Base-by-base conservation (phyloP, 1,284 basidiomycete genomes). In the Cryptococcus hybrid region DNA sequence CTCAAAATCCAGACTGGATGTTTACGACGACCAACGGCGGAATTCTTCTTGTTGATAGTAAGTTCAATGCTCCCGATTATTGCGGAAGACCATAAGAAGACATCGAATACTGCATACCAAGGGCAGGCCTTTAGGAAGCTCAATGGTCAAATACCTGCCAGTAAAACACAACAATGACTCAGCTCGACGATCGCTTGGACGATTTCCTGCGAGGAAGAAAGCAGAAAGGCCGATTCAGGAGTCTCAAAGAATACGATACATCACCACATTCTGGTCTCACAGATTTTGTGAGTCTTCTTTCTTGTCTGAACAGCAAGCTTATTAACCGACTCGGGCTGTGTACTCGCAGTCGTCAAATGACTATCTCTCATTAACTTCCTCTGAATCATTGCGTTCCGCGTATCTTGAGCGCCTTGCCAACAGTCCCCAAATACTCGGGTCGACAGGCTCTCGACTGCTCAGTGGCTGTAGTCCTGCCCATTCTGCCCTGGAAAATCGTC, bases 371-470 rank as follows among this genome's bases (percentile, higher is more conserved):
- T 82, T 99, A 30, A 82, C 91, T 0, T 78, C 80, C 3, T 89
- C 86, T 0, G 62, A 80, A 0, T 62, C 68, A 13, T 82, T 95
- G 6, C 85, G 86, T 46, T 47, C 71, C 0, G 76, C 76, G 9
- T 87, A 90, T 65, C 80, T 92, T 47, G 35, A 67, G 3, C 82
- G 84, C 57, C 81, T 92, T 1, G 58, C 75, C 0, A 78, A 84
- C 0, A 83, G 85, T 0, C 78, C 85, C 0, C 62, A 64, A 36
- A 82, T 92, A 49, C 83, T 93, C n/a, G 93, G 94, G 24, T 92
- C 92, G 2, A 89, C 91, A 0, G 92, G 92, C 9, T 95, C 92
- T 9, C 83, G 95, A 7, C 82, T 98, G 0, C 84, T 97, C n/a
- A 89, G 92, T 58, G 84, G 84, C 38, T 90, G 92, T 71, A 84